Evolutionary conservation across 306 rosid genomes (phyloP).

Genomic region (Trifolium repens): DNA sequence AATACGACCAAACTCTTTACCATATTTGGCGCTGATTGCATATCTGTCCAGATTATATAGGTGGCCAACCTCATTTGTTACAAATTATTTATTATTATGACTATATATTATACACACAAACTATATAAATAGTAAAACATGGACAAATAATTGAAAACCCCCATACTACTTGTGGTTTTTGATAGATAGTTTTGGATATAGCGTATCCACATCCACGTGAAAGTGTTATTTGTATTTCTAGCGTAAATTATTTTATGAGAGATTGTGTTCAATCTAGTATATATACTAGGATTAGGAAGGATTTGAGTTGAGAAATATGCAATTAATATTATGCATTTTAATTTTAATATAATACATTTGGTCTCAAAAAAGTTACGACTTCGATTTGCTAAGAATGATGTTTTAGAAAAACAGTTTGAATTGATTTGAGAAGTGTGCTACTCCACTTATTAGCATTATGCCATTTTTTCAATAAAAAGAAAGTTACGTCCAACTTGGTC

Average conservation of each 20-base stretch:
- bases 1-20: slow-evolving; percentile 32
- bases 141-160: slow-evolving; percentile 40
- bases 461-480: not conserved
- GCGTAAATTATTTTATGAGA: not conserved
- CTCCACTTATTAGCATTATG: not conserved
- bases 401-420: not conserved
- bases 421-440: not conserved
- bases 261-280: not conserved
- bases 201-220: slow-evolving; percentile 37
- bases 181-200: slow-evolving; percentile 1
- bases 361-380: not conserved
- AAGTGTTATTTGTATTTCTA: slow-evolving; percentile 19
- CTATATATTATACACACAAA: not conserved
- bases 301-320: not conserved
- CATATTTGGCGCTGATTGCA: slow-evolving; percentile 45
- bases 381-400: not conserved
- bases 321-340: not conserved
- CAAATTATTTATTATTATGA: slow-evolving; percentile 6
- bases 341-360: not conserved
- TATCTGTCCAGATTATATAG: slow-evolving; percentile 30
- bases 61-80: slow-evolving; percentile 22
- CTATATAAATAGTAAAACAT: slow-evolving; percentile 28
- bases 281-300: not conserved
- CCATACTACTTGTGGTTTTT: slow-evolving; percentile 33
- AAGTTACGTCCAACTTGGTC: no score